phyloP scores from a whole-genome alignment of 805 yeast genomes.

The Kodamaea nitidulidarum region DNA sequence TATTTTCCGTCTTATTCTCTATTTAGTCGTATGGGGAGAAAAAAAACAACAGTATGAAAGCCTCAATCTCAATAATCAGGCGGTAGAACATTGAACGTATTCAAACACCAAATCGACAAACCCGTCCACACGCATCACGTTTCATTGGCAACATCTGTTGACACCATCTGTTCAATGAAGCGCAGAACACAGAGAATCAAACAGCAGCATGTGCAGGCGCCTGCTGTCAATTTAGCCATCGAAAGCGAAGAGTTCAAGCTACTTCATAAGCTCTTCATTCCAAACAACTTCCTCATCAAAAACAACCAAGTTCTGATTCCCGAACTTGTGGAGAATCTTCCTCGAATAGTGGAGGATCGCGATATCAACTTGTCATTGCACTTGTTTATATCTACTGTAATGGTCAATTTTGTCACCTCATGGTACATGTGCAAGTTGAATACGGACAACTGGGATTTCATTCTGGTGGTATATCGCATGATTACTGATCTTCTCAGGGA shows the following conservation, averaged over 20 bases:
- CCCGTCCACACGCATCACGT: too few relatives aligned
- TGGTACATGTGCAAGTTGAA: constrained; percentile 22
- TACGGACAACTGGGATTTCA: constrained; percentile 29
- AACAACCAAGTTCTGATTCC: constrained; percentile 25
- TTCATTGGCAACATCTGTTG: too few relatives aligned
- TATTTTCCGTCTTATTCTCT: too few relatives aligned
- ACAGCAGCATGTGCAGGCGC: constrained; percentile 4
- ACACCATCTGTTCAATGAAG: too few relatives aligned
- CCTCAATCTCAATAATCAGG: too few relatives aligned
- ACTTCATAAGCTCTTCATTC: constrained; percentile 31
- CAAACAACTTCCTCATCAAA: constrained; percentile 28
- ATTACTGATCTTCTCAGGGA: constrained; percentile 24
- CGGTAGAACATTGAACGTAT: too few relatives aligned
- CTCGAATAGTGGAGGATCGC: constrained; percentile 19
- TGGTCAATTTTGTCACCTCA: constrained; percentile 13
- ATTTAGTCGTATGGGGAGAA: too few relatives aligned
- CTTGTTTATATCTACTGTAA: constrained; percentile 31
- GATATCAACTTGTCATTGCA: constrained; percentile 34
- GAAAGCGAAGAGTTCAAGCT: constrained; percentile 31
- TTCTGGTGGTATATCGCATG: constrained; percentile 21
- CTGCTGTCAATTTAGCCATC: constrained; percentile 17
- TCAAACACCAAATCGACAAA: too few relatives aligned
- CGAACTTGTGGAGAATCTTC: constrained; percentile 27
- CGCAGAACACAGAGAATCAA: background rate
- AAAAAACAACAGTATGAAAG: too few relatives aligned